These are phyloP conservation scores for Blepharisma stoltei DNA, from an alignment of 73 alveolate genomes.

Conservation along the genomic window DNA sequence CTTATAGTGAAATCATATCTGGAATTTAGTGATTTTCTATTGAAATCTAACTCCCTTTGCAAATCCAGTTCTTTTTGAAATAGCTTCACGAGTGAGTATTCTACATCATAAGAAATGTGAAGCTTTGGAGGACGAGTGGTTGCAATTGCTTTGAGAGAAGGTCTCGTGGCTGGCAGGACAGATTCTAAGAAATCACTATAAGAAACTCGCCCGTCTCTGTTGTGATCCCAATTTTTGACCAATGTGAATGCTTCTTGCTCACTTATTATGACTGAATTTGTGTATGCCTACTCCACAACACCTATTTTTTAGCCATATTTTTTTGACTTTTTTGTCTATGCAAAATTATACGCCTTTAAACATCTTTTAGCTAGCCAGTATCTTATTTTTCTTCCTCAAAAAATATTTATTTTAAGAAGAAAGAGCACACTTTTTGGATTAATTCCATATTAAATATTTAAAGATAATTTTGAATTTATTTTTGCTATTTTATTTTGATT, in stretches of 20 bases:
- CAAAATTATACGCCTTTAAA: no score
- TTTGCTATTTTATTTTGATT: no score
- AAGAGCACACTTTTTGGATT: no score
- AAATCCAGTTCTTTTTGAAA: conserved; percentile 37
- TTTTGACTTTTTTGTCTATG: no score
- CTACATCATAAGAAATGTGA: conserved; percentile 37
- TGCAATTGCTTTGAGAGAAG: conserved; percentile 35
- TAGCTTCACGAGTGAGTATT: conserved; percentile 31
- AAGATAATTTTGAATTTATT: no score
- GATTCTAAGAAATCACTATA: conserved; percentile 48
- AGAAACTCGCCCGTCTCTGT: conserved; percentile 38
- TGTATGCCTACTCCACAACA: no score
- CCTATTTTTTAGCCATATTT: no score
- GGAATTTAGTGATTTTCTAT: conserved; percentile 30
- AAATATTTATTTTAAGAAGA: no score
- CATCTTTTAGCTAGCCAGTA: no score
- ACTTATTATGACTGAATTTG: neutral
- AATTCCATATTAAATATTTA: no score
- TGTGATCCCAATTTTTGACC: conserved; percentile 31
- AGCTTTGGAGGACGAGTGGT: conserved; percentile 34
- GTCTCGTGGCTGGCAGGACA: conserved; percentile 42
- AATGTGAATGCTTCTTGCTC: neutral
- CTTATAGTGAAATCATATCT: conserved; percentile 37
- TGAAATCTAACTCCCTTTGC: conserved; percentile 31
- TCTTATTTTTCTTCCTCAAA: no score